phyloP scores from a whole-genome alignment of 306 rosid genomes.

The Mucuna pruriens region DNA sequence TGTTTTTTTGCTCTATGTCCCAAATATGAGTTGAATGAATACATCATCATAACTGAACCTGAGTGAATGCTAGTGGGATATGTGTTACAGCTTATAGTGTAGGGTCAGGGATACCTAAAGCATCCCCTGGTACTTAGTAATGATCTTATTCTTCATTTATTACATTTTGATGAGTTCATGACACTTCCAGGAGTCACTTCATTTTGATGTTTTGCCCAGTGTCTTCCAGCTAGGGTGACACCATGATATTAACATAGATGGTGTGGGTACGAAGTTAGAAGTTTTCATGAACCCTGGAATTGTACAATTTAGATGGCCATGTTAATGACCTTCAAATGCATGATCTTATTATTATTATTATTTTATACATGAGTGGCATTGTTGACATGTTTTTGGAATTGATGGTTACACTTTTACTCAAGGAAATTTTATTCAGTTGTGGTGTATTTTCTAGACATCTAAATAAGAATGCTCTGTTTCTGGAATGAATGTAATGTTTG shows the following conservation, averaged over 20 bases:
- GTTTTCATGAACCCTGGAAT: slow-evolving; percentile 6
- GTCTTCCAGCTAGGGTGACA: slow-evolving; percentile 21
- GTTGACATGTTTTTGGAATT: slow-evolving; percentile 10
- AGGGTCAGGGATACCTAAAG: slow-evolving; percentile 13
- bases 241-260: slow-evolving; percentile 13
- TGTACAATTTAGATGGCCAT: background rate
- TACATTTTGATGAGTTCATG: slow-evolving; percentile 29
- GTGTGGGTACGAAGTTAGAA: background rate
- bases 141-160: background rate
- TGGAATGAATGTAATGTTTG: background rate
- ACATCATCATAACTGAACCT: background rate
- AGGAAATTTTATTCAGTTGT: slow-evolving; percentile 13
- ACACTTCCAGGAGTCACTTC: slow-evolving; percentile 9
- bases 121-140: slow-evolving; percentile 2
- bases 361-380: background rate
- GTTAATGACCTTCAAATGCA: background rate
- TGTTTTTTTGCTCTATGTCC: slow-evolving; percentile 2
- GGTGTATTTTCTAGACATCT: slow-evolving; percentile 18
- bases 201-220: slow-evolving; percentile 19
- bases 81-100: background rate
- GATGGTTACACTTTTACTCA: slow-evolving; percentile 6
- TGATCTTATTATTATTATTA: background rate
- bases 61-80: slow-evolving; percentile 1
- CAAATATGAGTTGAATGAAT: slow-evolving; percentile 28
- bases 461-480: slow-evolving; percentile 1